Evolutionary conservation across 805 yeast genomes (phyloP).

Genomic region (Candida fluviatilis): DNA sequence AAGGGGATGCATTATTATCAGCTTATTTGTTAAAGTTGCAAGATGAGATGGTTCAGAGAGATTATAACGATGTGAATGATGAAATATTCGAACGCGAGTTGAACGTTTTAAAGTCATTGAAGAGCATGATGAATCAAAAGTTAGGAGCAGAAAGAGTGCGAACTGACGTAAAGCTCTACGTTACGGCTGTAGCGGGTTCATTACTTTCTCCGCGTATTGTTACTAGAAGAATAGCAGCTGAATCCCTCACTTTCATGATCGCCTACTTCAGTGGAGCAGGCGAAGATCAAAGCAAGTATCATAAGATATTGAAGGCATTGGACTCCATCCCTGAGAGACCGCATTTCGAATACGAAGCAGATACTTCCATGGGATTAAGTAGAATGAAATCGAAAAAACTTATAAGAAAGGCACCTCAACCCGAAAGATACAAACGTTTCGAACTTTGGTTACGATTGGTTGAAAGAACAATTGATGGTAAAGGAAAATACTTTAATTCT

Average conservation of each 20-base stretch:
- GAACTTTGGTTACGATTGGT: conserved; percentile 71
- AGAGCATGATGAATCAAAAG: conserved; percentile 63
- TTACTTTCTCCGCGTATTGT: conserved; percentile 68
- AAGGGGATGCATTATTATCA: conserved; percentile 78
- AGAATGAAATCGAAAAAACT: conserved; percentile 15
- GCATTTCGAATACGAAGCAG: conserved; percentile 33
- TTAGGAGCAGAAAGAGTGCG: conserved; percentile 59
- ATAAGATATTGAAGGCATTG: conserved; percentile 52
- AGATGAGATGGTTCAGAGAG: conserved; percentile 36
- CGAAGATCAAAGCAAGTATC: conserved; percentile 43
- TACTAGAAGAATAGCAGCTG: conserved; percentile 78
- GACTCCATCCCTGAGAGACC: conserved; percentile 39
- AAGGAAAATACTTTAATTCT: conserved; percentile 82
- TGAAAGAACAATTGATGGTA: conserved; percentile 68
- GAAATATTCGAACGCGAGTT: conserved; percentile 68
- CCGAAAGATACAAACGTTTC: conserved; percentile 44
- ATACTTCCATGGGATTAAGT: conserved; percentile 3
- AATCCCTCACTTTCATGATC: conserved; percentile 53
- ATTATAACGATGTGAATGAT: conserved; percentile 37
- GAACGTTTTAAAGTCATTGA: conserved; percentile 71
- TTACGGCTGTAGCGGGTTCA: conserved; percentile 66
- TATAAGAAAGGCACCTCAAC: conserved; percentile 33
- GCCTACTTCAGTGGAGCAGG: conserved; percentile 32
- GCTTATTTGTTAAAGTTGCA: conserved; percentile 50
- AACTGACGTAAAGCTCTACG: conserved; percentile 37